Evolutionary conservation across 768 basidiomycete species (phyloP).

Genomic region (Boletus barrowsii): DNA sequence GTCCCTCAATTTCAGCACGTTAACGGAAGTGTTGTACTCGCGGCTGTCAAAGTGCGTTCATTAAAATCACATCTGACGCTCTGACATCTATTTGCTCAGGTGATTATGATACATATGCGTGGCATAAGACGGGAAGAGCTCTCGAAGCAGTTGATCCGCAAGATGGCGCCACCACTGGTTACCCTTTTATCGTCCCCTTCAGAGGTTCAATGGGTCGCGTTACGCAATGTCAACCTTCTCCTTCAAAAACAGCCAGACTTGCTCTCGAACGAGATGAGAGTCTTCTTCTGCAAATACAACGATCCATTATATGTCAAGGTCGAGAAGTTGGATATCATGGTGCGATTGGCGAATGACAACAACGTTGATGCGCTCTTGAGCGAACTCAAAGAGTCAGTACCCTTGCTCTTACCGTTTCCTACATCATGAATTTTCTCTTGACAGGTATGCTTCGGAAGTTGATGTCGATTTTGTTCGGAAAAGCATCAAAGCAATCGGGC

Average conservation of each 20-base stretch:
- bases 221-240: constrained; percentile 94
- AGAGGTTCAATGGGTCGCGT: constrained; percentile 97
- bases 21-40: constrained; percentile 94
- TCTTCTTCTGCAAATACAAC: constrained; percentile 99
- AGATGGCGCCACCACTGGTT: constrained; percentile 97
- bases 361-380: constrained; percentile 94
- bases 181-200: constrained; percentile 95
- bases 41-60: constrained; percentile 79
- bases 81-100: constrained; percentile 42
- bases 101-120: constrained; percentile 97
- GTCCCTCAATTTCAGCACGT: constrained; percentile 98
- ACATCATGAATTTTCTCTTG: neutral
- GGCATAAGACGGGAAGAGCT: constrained; percentile 78
- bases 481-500: constrained; percentile 93
- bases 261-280: constrained; percentile 93
- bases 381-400: constrained; percentile 90
- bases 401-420: neutral
- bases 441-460: constrained; percentile 92
- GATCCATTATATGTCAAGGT: constrained; percentile 99
- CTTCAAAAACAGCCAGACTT: constrained; percentile 91
- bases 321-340: constrained; percentile 99
- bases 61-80: neutral
- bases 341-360: constrained; percentile 82
- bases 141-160: constrained; percentile 79
- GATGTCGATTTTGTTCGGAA: constrained; percentile 98